Evolutionary conservation across 2,329 filamentous ascomycete genomes (phyloP).

Genomic region (Setomelanomma holmii): DNA sequence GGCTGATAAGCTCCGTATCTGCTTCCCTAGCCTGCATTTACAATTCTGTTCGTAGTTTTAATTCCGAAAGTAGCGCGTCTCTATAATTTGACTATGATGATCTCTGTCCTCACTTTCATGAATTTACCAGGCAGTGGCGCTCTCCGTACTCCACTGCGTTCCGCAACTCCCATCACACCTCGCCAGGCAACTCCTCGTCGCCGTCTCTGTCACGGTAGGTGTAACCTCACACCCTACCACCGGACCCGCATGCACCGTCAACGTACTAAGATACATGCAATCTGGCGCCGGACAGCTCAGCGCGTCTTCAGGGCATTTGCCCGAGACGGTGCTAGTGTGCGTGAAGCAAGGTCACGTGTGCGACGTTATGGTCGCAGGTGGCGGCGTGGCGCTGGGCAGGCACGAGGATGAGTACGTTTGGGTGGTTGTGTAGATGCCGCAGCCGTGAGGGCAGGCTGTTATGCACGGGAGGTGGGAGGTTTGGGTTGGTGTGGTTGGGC

Average conservation of each 20-base stretch:
- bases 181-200: constrained; percentile 13
- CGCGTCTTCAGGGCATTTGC: not conserved
- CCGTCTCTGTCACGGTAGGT: constrained; percentile 16
- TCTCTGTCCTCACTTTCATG: not conserved
- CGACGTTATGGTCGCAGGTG: not conserved
- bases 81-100: no score
- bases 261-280: not conserved
- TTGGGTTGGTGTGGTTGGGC: not conserved
- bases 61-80: no score
- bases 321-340: not conserved
- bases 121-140: constrained; percentile 14
- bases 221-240: not conserved
- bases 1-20: no score
- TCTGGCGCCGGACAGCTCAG: not conserved
- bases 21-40: no score
- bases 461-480: not conserved
- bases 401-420: not conserved
- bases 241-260: not conserved
- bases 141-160: constrained; percentile 26
- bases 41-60: no score
- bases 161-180: constrained; percentile 21
- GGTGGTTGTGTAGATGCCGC: not conserved
- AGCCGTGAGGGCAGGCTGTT: not conserved
- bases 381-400: not conserved
- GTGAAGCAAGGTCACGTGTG: not conserved